phyloP scores from a whole-genome alignment of 768 basidiomycete species.

The Termitomyces sp. region DNA sequence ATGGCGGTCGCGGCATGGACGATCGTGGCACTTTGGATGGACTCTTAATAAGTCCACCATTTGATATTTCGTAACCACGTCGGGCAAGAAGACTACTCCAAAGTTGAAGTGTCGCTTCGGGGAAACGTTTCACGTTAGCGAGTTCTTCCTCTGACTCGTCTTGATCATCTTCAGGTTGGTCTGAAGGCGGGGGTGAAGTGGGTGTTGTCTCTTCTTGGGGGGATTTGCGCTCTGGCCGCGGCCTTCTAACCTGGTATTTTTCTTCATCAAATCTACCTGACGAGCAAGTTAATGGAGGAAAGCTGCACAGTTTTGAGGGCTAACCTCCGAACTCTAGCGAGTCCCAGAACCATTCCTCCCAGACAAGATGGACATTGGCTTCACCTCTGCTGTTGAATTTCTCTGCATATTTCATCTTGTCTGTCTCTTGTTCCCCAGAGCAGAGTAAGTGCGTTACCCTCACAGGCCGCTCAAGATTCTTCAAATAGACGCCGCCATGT shows the following conservation, averaged over 20 bases:
- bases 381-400: constrained; percentile 68
- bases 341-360: constrained; percentile 99
- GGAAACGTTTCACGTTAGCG: constrained; percentile 50
- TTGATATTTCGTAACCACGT: constrained; percentile 60
- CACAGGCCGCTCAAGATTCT: constrained; percentile 72
- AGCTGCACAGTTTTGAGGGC: constrained; percentile 3
- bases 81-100: constrained; percentile 66
- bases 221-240: constrained; percentile 52
- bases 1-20: constrained; percentile 12
- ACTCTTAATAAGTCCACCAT: constrained; percentile 55
- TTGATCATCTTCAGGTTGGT: constrained; percentile 12
- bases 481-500: constrained; percentile 65
- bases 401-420: constrained; percentile 76
- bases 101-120: constrained; percentile 56
- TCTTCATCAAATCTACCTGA: constrained; percentile 61
- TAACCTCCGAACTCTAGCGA: constrained; percentile 69
- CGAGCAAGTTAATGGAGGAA: not conserved
- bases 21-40: constrained; percentile 38
- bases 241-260: constrained; percentile 50
- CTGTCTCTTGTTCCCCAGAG: constrained; percentile 56
- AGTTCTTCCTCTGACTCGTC: constrained; percentile 52
- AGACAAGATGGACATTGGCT: constrained; percentile 72
- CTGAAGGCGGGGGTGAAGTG: constrained; percentile 16
- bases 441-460: constrained; percentile 84
- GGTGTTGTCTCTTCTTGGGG: constrained; percentile 18